Percentiles rank a stretch among this genome's conserved stretches.
These are phyloP conservation scores for Pseudogymnoascus sp. DNA, from an alignment of 2,329 filamentous ascomycete species.

Conservation along the genomic window DNA sequence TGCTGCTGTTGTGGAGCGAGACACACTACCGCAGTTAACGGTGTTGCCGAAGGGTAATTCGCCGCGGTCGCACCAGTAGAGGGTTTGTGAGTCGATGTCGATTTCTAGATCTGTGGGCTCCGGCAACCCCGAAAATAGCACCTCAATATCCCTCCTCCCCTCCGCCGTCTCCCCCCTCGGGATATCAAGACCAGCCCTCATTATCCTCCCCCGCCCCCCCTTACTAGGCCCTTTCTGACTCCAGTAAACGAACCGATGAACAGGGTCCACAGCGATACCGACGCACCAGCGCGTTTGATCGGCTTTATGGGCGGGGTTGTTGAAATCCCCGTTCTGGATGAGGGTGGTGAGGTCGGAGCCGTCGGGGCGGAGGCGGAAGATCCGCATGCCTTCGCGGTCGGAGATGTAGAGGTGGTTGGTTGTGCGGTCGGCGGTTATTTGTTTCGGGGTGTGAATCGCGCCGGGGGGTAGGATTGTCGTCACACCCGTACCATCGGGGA, in stretches of 20 bases:
- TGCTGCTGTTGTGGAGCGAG: too few species aligned
- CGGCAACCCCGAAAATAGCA: too few species aligned
- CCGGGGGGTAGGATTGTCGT: slow-evolving; percentile 36
- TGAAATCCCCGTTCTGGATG: slow-evolving; percentile 18
- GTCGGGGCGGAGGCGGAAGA: slow-evolving; percentile 33
- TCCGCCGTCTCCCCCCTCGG: slow-evolving; percentile 22
- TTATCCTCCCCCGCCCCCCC: slow-evolving; percentile 41
- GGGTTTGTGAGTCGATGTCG: slow-evolving; percentile 33
- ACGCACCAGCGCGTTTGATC: slow-evolving; percentile 41
- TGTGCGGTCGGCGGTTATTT: slow-evolving; percentile 25
- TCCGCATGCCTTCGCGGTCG: slow-evolving; percentile 37
- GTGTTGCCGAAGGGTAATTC: slow-evolving; percentile 47
- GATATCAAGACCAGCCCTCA: slow-evolving; percentile 37
- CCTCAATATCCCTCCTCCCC: slow-evolving; percentile 16
- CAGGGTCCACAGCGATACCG: slow-evolving; percentile 40
- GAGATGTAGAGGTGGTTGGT: slow-evolving; percentile 31
- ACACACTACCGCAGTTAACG: slow-evolving; percentile 37
- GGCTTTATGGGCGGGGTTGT: slow-evolving; percentile 1
- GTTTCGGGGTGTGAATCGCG: slow-evolving; percentile 40
- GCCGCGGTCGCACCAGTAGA: slow-evolving; percentile 55
- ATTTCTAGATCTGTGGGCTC: slow-evolving; percentile 51
- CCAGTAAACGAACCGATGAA: slow-evolving; percentile 43
- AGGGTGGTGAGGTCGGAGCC: slow-evolving; percentile 31
- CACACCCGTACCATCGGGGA: slow-evolving; percentile 40
- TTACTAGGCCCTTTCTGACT: slow-evolving; percentile 50